A percentile compares a stretch with the other conserved stretches of the same genome.
phyloP scores from a whole-genome alignment of 2,329 filamentous ascomycete genomes.

The Cladosporium sp. region DNA sequence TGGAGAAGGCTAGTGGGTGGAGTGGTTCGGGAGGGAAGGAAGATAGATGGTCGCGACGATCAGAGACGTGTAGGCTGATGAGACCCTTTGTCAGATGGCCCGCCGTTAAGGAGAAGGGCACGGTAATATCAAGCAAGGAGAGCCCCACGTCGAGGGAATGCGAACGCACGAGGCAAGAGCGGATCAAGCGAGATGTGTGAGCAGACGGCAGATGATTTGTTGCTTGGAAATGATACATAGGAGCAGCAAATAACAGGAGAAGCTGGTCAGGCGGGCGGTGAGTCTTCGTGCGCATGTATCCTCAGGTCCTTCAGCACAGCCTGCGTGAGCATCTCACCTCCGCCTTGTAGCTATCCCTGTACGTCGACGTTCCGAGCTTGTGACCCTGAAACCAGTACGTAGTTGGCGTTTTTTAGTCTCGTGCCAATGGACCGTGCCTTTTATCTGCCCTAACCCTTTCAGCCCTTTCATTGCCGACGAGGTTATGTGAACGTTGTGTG shows the following conservation, averaged over 20 bases:
- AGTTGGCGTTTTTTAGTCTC: too few species aligned
- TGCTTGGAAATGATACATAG: neutral
- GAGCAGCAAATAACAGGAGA: neutral
- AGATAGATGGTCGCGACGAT: neutral
- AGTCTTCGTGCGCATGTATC: neutral
- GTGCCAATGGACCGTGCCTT: too few species aligned
- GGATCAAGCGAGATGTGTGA: neutral
- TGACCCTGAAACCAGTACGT: neutral
- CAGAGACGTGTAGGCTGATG: neutral
- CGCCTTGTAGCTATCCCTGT: neutral
- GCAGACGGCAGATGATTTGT: neutral
- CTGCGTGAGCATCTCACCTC: neutral
- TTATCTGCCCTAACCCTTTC: neutral
- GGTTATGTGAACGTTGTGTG: too few species aligned
- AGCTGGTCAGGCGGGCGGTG: neutral
- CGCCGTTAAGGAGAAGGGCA: conserved; percentile 11
- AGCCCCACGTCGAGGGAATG: conserved; percentile 7
- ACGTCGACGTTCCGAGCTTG: neutral
- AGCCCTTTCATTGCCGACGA: too few species aligned
- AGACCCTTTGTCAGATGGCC: conserved; percentile 5
- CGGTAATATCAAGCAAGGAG: conserved; percentile 13
- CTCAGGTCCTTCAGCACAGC: neutral
- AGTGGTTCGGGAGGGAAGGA: neutral
- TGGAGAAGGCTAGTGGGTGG: neutral
- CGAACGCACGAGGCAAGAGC: conserved; percentile 7